phyloP scores from a whole-genome alignment of 2,329 filamentous ascomycete species.

The Fusarium napiforme region DNA sequence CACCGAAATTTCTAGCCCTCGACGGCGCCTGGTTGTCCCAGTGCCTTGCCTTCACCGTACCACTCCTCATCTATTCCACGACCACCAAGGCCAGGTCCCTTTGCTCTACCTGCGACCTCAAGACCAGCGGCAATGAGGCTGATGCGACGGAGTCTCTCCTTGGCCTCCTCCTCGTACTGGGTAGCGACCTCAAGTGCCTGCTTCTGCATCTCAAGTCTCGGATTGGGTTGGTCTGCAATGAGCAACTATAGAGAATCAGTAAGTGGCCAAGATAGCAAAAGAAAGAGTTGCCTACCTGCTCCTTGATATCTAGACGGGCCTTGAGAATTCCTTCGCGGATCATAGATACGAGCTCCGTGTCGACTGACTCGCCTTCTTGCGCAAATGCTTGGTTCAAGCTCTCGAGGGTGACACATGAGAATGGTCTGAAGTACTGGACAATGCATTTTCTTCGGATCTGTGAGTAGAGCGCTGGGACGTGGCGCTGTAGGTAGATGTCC shows the following conservation, averaged over 20 bases:
- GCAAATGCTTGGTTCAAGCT: constrained; percentile 84
- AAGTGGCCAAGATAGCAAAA: not conserved
- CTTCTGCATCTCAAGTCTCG: constrained; percentile 75
- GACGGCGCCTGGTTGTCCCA: constrained; percentile 8
- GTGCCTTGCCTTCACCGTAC: constrained; percentile 46
- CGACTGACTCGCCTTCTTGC: constrained; percentile 68
- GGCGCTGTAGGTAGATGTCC: constrained; percentile 83
- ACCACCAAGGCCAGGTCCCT: constrained; percentile 8
- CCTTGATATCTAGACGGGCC: constrained; percentile 86
- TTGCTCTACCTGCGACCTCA: constrained; percentile 62
- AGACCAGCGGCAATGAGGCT: constrained; percentile 80
- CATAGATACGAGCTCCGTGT: constrained; percentile 80
- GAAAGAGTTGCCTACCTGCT: constrained; percentile 62
- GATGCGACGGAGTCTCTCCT: constrained; percentile 80
- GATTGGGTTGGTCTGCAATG: constrained; percentile 74
- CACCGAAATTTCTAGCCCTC: constrained; percentile 14
- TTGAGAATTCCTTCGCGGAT: constrained; percentile 78
- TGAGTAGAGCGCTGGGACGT: constrained; percentile 76
- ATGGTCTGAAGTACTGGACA: constrained; percentile 90
- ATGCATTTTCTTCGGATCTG: constrained; percentile 91
- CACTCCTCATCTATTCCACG: constrained; percentile 48
- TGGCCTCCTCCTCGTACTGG: constrained; percentile 78
- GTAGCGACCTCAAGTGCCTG: constrained; percentile 74
- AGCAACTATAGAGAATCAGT: constrained; percentile 65
- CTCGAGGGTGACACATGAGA: constrained; percentile 84